phyloP scores from a whole-genome alignment of 306 rosid species.

The Prinsepia uniflora region DNA sequence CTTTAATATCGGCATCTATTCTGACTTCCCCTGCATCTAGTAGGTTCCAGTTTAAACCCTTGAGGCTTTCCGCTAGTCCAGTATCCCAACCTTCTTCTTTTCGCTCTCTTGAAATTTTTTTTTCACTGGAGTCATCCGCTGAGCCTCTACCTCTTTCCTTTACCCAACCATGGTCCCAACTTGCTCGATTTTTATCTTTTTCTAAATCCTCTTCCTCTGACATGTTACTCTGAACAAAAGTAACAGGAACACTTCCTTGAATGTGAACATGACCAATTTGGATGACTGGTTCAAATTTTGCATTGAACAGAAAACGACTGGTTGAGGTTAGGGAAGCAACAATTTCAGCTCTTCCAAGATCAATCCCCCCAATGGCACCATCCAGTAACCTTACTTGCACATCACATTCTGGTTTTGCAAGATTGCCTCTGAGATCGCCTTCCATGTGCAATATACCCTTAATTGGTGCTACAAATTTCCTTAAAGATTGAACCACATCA shows the following conservation, averaged over 20 bases:
- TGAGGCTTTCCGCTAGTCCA: constrained; percentile 75
- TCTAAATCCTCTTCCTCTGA: constrained; percentile 51
- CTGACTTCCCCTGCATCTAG: constrained; percentile 84
- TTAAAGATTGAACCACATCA: constrained; percentile 61
- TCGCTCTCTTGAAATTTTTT: constrained; percentile 57
- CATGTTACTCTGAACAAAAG: constrained; percentile 51
- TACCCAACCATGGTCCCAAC: constrained; percentile 65
- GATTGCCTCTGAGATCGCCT: constrained; percentile 92
- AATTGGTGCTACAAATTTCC: constrained; percentile 68
- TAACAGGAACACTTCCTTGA: constrained; percentile 87
- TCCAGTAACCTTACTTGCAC: constrained; percentile 94
- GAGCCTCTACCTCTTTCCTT: constrained; percentile 51
- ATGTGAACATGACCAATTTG: constrained; percentile 85
- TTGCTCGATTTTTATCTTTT: constrained; percentile 43
- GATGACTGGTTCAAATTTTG: constrained; percentile 79
- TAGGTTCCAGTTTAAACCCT: constrained; percentile 73
- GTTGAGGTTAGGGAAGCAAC: constrained; percentile 86
- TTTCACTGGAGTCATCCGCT: constrained; percentile 42
- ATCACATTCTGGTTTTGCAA: constrained; percentile 91
- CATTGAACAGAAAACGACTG: constrained; percentile 82
- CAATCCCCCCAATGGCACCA: constrained; percentile 84
- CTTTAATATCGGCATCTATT: constrained; percentile 84
- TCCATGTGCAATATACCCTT: constrained; percentile 95
- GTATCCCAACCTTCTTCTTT: constrained; percentile 74
- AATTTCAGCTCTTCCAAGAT: constrained; percentile 86